Conservation (phyloP, 495 filamentous ascomycete genomes). For the Massariosphaeria phaeospora region DNA sequence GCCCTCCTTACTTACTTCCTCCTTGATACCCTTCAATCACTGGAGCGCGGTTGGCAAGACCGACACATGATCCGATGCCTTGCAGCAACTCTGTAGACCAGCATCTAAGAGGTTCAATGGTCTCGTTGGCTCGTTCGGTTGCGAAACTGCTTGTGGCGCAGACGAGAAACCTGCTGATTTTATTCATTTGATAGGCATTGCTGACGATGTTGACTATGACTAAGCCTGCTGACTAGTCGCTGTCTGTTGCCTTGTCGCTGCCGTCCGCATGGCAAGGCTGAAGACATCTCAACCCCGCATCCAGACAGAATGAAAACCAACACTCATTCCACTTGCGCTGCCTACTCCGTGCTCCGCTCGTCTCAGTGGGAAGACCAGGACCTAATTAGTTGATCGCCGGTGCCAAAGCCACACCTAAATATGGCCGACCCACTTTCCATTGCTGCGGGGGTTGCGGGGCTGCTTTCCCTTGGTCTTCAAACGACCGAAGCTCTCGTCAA, state of each 20-base stretch:
- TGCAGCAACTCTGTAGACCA: too few species aligned
- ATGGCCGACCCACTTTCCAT: conserved; percentile 14
- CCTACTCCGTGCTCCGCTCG: neutral
- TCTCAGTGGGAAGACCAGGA: neutral
- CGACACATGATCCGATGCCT: too few species aligned
- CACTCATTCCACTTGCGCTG: neutral
- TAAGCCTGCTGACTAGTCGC: neutral
- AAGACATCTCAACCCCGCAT: neutral
- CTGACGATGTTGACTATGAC: neutral
- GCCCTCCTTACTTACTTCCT: too few species aligned
- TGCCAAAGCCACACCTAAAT: too few species aligned
- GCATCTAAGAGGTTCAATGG: too few species aligned
- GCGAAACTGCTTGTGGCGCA: too few species aligned
- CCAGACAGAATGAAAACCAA: neutral
- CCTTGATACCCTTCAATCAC: too few species aligned
- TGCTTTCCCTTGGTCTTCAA: conserved; percentile 13
- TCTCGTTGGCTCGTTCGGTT: too few species aligned
- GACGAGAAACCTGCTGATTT: neutral
- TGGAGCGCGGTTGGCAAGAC: too few species aligned
- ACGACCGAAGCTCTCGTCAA: conserved; percentile 16
- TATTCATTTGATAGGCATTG: too few species aligned
- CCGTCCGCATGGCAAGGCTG: neutral
- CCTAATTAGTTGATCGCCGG: too few species aligned
- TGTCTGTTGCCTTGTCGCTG: neutral
- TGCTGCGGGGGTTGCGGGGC: conserved; percentile 10